Evolutionary conservation across 805 yeast species (phyloP).

Genomic region (Saccharomycopsis fodiens): DNA sequence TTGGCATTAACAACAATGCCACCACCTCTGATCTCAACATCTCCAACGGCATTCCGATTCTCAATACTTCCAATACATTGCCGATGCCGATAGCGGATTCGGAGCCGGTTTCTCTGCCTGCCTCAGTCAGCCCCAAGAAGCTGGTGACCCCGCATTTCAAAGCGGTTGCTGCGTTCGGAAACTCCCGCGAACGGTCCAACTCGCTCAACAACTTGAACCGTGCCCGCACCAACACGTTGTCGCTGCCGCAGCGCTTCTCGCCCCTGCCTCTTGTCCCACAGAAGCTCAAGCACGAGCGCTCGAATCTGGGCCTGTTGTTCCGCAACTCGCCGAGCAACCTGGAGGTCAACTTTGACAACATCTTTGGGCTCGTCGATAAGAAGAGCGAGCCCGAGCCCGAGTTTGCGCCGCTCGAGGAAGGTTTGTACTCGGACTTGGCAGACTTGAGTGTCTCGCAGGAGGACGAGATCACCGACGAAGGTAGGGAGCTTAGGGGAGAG

Average conservation of each 20-base stretch:
- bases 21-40: background rate
- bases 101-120: background rate
- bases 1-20: background rate
- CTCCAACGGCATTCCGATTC: too few species aligned
- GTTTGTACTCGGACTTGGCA: background rate
- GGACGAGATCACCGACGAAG: slow-evolving; percentile 20
- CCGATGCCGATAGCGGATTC: background rate
- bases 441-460: background rate
- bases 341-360: slow-evolving; percentile 7
- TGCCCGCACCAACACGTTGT: slow-evolving; percentile 6
- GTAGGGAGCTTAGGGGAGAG: slow-evolving; percentile 25
- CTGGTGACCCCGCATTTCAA: background rate
- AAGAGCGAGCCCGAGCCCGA: background rate
- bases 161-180: slow-evolving; percentile 2
- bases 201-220: slow-evolving; percentile 7
- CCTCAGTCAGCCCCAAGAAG: background rate
- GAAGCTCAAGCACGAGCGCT: background rate
- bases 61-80: too few species aligned
- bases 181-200: slow-evolving; percentile 12
- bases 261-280: slow-evolving; percentile 2
- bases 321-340: background rate
- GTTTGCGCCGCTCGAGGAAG: background rate
- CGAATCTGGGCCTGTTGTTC: background rate
- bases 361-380: slow-evolving; percentile 3
- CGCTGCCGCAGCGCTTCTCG: background rate